These are phyloP conservation scores for Leccinum obscurum DNA, from an alignment of 768 basidiomycete species.

Conservation along the genomic window DNA sequence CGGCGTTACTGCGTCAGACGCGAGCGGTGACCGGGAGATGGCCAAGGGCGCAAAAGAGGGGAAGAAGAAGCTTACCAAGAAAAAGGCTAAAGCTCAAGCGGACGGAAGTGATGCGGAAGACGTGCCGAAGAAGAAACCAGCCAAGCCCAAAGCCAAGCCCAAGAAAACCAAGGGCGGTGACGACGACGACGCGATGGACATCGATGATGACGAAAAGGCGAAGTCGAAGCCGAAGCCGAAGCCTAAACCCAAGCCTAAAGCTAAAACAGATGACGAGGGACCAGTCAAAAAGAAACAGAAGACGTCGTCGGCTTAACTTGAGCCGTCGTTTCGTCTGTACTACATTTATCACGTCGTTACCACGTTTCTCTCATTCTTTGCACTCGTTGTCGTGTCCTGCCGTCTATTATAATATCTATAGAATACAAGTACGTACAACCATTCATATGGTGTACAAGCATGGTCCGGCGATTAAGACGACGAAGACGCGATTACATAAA, in stretches of 20 bases:
- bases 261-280: constrained; percentile 43
- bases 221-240: constrained; percentile 39
- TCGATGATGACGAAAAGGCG: constrained; percentile 41
- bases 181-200: constrained; percentile 50
- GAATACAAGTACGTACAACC: constrained; percentile 25
- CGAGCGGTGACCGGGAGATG: constrained; percentile 74
- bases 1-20: constrained; percentile 81
- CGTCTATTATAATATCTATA: constrained; percentile 26
- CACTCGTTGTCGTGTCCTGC: constrained; percentile 1
- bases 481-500: constrained; percentile 3
- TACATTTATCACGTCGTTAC: background rate
- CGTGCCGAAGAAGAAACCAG: constrained; percentile 51
- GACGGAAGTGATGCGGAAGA: constrained; percentile 43
- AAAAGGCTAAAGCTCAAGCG: constrained; percentile 46
- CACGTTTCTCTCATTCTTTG: background rate
- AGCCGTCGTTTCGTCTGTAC: background rate
- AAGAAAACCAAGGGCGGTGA: constrained; percentile 42
- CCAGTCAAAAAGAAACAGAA: constrained; percentile 80
- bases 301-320: constrained; percentile 39
- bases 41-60: constrained; percentile 39
- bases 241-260: constrained; percentile 42
- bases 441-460: constrained; percentile 15
- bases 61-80: constrained; percentile 39
- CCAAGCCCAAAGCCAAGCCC: constrained; percentile 42
- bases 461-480: constrained; percentile 8